A percentile compares a stretch with the other conserved stretches of the same genome.
phyloP scores from a whole-genome alignment of 139 green algal genomes.

The Eudorina sp. region DNA sequence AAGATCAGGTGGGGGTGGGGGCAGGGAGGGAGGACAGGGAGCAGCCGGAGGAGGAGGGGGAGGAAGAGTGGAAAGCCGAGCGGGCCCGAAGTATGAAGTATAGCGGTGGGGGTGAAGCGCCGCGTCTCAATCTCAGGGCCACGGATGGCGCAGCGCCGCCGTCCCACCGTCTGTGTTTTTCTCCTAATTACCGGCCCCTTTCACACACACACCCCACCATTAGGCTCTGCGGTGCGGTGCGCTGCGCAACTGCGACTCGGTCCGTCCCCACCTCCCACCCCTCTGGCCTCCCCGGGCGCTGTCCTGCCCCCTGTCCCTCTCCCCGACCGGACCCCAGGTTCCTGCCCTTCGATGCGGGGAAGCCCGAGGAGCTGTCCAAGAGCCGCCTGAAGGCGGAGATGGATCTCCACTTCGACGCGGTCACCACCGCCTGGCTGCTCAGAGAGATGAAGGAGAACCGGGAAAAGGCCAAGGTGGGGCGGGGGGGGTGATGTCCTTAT shows the following conservation, averaged over 20 bases:
- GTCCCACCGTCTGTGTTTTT: no score
- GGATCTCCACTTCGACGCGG: conserved; percentile 63
- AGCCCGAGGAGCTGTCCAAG: conserved; percentile 48
- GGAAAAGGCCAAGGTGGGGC: conserved; percentile 59
- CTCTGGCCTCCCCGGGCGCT: not conserved
- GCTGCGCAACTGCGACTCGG: not conserved
- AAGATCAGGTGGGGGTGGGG: conserved; percentile 69
- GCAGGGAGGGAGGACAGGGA: no score
- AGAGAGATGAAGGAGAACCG: conserved; percentile 81
- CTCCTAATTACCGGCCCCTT: no score
- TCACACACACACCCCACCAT: no score
- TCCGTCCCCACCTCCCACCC: not conserved
- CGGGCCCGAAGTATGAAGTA: no score
- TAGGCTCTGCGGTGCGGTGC: no score
- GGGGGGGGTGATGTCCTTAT: no score
- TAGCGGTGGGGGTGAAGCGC: no score
- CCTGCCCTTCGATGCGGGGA: conserved; percentile 60
- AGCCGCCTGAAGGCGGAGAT: conserved; percentile 48
- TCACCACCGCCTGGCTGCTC: conserved; percentile 73
- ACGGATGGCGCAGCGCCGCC: no score
- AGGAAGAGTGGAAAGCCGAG: no score
- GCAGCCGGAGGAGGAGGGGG: not conserved
- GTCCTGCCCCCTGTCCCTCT: not conserved
- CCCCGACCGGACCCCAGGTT: conserved; percentile 18
- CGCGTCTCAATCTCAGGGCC: no score